Evolutionary conservation across 192 early-diverging fungal genomes (phyloP), one percentile per base, ranked within the genome.

Genomic region (Umbelopsis vinacea): DNA sequence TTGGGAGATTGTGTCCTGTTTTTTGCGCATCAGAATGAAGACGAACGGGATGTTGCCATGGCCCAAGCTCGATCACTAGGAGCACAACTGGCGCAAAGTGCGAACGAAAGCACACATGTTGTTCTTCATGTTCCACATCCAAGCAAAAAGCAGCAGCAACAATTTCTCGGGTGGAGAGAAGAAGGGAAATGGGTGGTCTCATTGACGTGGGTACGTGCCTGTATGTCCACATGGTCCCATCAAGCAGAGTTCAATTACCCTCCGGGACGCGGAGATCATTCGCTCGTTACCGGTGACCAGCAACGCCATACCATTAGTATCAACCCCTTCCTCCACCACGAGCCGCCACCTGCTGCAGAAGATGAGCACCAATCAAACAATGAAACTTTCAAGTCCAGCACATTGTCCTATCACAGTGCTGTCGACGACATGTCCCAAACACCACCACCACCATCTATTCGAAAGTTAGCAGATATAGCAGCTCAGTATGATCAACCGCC

Each of bases 261-360:
- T 63, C 57, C 57, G 57, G 57, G 57, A 63, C 57, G 57, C 57
- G 57, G 57, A 63, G 57, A 63, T 63, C 57, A 63, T 7, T 63
- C 57, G 8, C 15, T 63, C 5, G 26, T 63, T n/a, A 63, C 57
- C 33, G 57, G 57, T n/a, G 17, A 37, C 33, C 8, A 29, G 3
- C 57, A 63, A 37, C 15, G 29, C 15, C 26, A 37, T 63, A 63
- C 15, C 14, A 37, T 63, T n/a, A 63, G 57, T 19, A 63, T 29
- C 0, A 63, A 63, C 33, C 57, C 57, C 8, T 63, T 63, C 14
- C 33, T 38, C 35, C 57, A 63, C 35, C 57, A 63, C 37, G 57
- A 63, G 14, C 57, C 33, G 33, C 57, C 57, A 19, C 57, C 57
- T 11, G 11, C 40, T 7, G 29, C 29, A 29, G 6, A 11, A 6